Evolutionary conservation across 495 filamentous ascomycete genomes (phyloP).

Genomic region (Hypoxylon perforatum): DNA sequence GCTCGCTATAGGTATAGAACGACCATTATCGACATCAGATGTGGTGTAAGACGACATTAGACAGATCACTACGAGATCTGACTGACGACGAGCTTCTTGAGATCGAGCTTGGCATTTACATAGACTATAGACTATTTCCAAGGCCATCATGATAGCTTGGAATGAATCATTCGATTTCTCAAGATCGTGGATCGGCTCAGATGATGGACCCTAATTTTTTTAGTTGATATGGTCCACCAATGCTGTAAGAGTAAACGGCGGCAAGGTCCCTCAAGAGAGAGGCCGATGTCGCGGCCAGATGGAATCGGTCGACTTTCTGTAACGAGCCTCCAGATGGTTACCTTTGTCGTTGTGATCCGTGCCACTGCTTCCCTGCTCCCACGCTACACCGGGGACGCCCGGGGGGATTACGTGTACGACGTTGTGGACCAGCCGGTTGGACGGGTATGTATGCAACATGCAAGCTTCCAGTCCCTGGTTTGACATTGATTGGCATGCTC

Average conservation of each 20-base stretch:
- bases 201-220: background rate
- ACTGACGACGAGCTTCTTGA: constrained; percentile 19
- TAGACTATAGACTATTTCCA: background rate
- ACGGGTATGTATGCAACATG: constrained; percentile 40
- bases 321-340: constrained; percentile 15
- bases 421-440: constrained; percentile 19
- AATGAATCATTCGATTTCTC: constrained; percentile 25
- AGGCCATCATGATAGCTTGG: background rate
- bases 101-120: constrained; percentile 21
- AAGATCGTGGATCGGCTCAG: constrained; percentile 8
- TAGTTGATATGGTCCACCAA: background rate
- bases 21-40: constrained; percentile 3
- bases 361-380: background rate
- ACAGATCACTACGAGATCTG: constrained; percentile 1
- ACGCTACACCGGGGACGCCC: background rate
- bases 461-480: background rate
- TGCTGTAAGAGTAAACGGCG: constrained; percentile 8
- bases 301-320: constrained; percentile 21
- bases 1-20: constrained; percentile 12
- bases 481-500: too few relatives aligned
- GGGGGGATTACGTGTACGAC: constrained; percentile 30
- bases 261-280: constrained; percentile 1
- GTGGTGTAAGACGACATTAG: constrained; percentile 22
- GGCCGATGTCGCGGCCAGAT: constrained; percentile 38
- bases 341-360: constrained; percentile 11